A percentile compares a stretch with the other conserved stretches of the same genome.
Conservation (phyloP, 2,329 filamentous ascomycete species). For the Fusarium chaquense region DNA sequence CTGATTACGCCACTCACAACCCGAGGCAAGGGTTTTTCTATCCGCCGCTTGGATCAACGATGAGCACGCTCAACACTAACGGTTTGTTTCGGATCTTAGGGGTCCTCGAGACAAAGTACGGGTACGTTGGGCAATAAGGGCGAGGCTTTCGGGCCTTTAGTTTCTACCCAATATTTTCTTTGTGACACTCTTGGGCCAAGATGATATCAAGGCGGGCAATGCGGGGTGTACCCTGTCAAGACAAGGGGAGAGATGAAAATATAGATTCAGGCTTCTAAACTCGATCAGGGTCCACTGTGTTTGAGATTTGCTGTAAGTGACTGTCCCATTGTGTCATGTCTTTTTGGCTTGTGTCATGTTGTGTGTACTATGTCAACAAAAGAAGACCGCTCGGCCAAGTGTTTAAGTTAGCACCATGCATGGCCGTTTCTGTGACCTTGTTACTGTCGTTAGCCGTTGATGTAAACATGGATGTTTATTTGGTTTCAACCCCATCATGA, state of each 20-base stretch:
- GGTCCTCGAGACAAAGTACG: slow-evolving; percentile 2
- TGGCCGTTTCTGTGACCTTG: background rate
- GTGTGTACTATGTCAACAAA: slow-evolving; percentile 6
- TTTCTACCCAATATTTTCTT: slow-evolving; percentile 19
- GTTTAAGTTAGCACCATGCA: background rate
- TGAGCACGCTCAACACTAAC: slow-evolving; percentile 1
- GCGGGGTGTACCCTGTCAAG: slow-evolving; percentile 22
- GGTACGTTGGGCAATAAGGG: background rate
- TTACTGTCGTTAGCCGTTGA: background rate
- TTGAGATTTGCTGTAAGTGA: slow-evolving; percentile 10
- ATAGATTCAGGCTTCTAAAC: slow-evolving; percentile 18
- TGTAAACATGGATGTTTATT: slow-evolving; percentile 20
- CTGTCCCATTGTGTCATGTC: background rate
- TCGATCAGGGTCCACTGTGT: slow-evolving; percentile 13
- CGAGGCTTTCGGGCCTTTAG: slow-evolving; percentile 27
- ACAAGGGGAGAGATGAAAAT: slow-evolving; percentile 19
- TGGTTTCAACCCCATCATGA: slow-evolving; percentile 19
- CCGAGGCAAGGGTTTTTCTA: background rate
- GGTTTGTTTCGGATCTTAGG: background rate
- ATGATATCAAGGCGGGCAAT: slow-evolving; percentile 19
- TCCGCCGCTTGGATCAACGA: slow-evolving; percentile 8
- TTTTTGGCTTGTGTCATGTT: background rate
- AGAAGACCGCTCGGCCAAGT: background rate
- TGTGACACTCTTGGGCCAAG: slow-evolving; percentile 13
- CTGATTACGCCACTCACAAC: slow-evolving; percentile 1